These are phyloP conservation scores for Magnaporthiopsis poae DNA, from an alignment of 2,329 filamentous ascomycete species.

Conservation along the genomic window DNA sequence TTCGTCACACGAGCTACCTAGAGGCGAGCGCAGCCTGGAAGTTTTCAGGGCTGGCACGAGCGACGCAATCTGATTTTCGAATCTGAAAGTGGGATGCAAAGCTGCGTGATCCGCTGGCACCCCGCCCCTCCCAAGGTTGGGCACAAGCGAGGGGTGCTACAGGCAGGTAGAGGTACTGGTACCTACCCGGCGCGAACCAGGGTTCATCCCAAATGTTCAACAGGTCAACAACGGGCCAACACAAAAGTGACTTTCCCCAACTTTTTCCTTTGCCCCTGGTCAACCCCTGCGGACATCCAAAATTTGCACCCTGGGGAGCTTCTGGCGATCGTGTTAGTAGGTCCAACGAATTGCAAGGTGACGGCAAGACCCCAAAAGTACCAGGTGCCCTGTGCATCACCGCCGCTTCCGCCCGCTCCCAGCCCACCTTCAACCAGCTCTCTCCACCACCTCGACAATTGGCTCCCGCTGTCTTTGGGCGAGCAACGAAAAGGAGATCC, in stretches of 20 bases:
- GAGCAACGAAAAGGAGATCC: neutral
- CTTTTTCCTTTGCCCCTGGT: constrained; percentile 14
- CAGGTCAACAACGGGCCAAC: constrained; percentile 21
- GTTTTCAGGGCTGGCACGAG: neutral
- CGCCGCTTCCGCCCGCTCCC: constrained; percentile 1
- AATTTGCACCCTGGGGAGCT: neutral
- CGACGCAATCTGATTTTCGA: neutral
- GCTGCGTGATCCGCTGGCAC: neutral
- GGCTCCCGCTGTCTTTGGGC: neutral
- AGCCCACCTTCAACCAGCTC: constrained; percentile 3
- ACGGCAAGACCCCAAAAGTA: neutral
- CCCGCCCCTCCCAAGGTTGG: neutral
- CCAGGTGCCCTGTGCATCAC: constrained; percentile 7
- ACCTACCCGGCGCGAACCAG: constrained; percentile 9
- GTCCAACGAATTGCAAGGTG: neutral
- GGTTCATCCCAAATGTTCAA: constrained; percentile 16
- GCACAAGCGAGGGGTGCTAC: neutral
- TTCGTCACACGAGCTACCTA: neutral
- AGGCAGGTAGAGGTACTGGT: constrained; percentile 10
- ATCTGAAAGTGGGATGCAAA: neutral
- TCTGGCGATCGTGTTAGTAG: neutral
- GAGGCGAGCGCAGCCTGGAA: neutral
- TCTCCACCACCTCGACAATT: neutral
- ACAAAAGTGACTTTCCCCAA: constrained; percentile 21
- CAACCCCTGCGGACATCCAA: constrained; percentile 4